Conservation (phyloP, 2,329 filamentous ascomycete species). For the Colletotrichum gigasporum region DNA sequence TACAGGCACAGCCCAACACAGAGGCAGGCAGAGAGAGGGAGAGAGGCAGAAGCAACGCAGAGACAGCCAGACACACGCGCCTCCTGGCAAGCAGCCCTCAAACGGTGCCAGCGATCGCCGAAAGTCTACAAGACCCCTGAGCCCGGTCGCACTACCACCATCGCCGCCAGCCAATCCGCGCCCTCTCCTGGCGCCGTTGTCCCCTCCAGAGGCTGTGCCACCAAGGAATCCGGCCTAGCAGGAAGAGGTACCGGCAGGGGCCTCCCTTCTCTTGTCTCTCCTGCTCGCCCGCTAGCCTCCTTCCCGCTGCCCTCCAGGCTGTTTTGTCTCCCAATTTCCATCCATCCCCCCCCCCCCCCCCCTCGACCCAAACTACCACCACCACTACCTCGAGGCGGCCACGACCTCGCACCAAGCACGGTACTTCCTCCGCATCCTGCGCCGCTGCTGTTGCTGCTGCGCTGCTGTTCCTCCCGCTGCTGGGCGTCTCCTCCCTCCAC, state of each 20-base stretch:
- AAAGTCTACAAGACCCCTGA: conserved; percentile 33
- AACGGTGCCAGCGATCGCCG: conserved; percentile 30
- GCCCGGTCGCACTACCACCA: conserved; percentile 25
- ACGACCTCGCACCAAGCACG: neutral
- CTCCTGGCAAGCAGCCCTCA: conserved; percentile 26
- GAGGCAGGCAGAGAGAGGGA: no score
- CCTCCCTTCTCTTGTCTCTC: conserved; percentile 28
- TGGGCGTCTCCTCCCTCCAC: no score
- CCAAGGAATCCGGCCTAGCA: conserved; percentile 22
- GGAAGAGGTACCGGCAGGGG: conserved; percentile 25
- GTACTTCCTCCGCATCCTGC: conserved; percentile 1
- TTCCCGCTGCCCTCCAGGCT: conserved; percentile 18
- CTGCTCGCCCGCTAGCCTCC: conserved; percentile 17
- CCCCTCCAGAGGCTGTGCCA: conserved; percentile 27
- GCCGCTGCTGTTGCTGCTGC: neutral
- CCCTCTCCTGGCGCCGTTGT: conserved; percentile 25
- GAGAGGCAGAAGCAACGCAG: no score
- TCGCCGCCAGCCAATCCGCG: conserved; percentile 17
- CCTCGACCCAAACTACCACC: neutral
- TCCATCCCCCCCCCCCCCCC: neutral
- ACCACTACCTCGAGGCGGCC: neutral
- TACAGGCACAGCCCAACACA: neutral
- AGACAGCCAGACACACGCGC: conserved; percentile 19
- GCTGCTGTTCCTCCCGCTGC: neutral
- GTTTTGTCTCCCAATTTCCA: conserved; percentile 18